A percentile compares a stretch with the other conserved stretches of the same genome.
These are phyloP conservation scores for Fraxinus dipetala DNA, from an alignment of 305 asterid genomes.

Conservation along the genomic window DNA sequence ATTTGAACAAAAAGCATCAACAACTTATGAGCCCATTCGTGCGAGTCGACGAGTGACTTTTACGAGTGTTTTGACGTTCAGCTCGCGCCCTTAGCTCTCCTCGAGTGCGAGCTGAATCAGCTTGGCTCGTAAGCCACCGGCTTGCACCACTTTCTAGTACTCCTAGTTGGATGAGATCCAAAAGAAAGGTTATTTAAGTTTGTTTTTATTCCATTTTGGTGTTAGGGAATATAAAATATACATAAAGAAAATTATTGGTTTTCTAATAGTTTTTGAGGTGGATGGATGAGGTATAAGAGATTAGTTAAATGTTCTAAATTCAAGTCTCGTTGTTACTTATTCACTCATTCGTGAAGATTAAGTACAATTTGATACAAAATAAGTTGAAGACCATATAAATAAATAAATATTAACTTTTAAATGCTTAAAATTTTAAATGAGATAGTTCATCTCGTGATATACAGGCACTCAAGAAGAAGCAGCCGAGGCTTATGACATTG, in stretches of 20 bases:
- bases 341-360: too few relatives aligned
- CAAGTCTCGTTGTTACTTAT: background rate
- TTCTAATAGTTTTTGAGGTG: background rate
- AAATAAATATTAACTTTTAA: too few relatives aligned
- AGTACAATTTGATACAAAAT: background rate
- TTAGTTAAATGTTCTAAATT: background rate
- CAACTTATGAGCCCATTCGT: background rate
- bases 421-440: too few relatives aligned
- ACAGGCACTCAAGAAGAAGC: slow-evolving; percentile 89
- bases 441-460: background rate
- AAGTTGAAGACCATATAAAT: background rate
- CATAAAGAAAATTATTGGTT: background rate
- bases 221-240: background rate
- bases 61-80: background rate
- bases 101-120: too few relatives aligned
- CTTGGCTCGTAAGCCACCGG: background rate
- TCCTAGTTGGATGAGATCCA: background rate
- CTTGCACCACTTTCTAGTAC: background rate
- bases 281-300: background rate
- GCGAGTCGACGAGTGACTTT: background rate
- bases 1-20: too few relatives aligned
- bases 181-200: background rate
- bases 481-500: slow-evolving; percentile 84
- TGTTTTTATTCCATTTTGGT: background rate
- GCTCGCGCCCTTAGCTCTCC: too few relatives aligned